phyloP scores from a whole-genome alignment of 2,329 filamentous ascomycete species.

The Aspergillus calidoustus region DNA sequence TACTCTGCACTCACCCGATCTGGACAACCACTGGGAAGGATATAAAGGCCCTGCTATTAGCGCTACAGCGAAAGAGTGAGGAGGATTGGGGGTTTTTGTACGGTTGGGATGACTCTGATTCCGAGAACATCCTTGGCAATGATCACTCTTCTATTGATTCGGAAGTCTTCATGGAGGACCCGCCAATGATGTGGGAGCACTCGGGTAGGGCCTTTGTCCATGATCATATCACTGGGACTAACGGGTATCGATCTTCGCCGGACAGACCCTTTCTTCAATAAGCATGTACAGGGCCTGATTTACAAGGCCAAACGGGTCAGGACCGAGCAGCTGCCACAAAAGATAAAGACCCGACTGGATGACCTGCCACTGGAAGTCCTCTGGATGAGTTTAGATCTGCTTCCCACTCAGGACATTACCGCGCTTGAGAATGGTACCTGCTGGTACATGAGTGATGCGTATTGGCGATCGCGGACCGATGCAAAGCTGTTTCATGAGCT shows the following conservation, averaged over 20 bases:
- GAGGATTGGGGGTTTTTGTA: neutral
- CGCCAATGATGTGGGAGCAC: no score
- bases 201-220: no score
- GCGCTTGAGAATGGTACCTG: conserved; percentile 2
- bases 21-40: conserved; percentile 1
- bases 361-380: conserved; percentile 4
- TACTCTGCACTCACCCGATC: conserved; percentile 2
- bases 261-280: conserved; percentile 1
- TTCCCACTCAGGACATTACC: neutral
- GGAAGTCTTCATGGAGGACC: no score
- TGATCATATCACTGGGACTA: no score
- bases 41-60: neutral
- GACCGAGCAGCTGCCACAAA: neutral
- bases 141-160: neutral
- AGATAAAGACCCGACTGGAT: neutral
- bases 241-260: no score
- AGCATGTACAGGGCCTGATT: neutral
- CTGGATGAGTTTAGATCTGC: conserved; percentile 1
- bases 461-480: conserved; percentile 5
- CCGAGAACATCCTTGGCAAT: neutral
- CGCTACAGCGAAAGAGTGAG: conserved; percentile 4
- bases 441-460: conserved; percentile 4
- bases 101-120: neutral
- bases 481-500: conserved; percentile 5
- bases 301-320: neutral